Percentiles rank a stretch among this genome's conserved stretches.
Evolutionary conservation across 495 filamentous ascomycete genomes (phyloP).

Genomic region (Podospora australis): DNA sequence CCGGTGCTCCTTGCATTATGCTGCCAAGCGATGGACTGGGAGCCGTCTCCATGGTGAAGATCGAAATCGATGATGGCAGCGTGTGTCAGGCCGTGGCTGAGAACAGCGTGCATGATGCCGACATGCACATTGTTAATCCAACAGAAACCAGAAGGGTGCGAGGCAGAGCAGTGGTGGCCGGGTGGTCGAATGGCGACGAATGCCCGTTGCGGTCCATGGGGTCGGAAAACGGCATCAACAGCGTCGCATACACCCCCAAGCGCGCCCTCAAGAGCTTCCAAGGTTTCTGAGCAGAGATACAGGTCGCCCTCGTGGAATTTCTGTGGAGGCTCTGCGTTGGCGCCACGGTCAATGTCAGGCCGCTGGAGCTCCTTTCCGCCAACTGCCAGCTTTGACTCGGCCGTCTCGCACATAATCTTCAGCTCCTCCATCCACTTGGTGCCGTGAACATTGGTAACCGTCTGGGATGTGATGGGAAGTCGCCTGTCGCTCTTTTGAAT

Average conservation of each 20-base stretch:
- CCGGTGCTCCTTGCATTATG: conserved; percentile 60
- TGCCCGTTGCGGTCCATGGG: conserved; percentile 57
- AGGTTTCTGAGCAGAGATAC: conserved; percentile 78
- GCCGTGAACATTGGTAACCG: conserved; percentile 79
- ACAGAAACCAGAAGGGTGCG: conserved; percentile 88
- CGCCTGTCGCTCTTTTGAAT: conserved; percentile 67
- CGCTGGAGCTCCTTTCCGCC: conserved; percentile 71
- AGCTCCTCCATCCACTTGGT: conserved; percentile 87
- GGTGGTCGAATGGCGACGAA: conserved; percentile 81
- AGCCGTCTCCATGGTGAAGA: conserved; percentile 93
- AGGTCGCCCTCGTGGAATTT: conserved; percentile 77
- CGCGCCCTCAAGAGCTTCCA: conserved; percentile 82
- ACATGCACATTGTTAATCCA: conserved; percentile 99
- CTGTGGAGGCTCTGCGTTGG: conserved; percentile 37
- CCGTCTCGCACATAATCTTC: conserved; percentile 70
- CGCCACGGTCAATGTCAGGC: conserved; percentile 44
- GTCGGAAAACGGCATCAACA: conserved; percentile 72
- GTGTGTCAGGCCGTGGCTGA: conserved; percentile 79
- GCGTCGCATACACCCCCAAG: conserved; percentile 86
- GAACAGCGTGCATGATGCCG: conserved; percentile 81
- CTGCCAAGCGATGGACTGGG: conserved; percentile 83
- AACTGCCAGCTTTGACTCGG: conserved; percentile 63
- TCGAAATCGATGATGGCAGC: conserved; percentile 97
- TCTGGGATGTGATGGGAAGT: conserved; percentile 57
- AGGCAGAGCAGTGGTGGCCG: conserved; percentile 88